Base-by-base conservation (phyloP, 2,329 filamentous ascomycete species). In the Microascus cirrosus region DNA sequence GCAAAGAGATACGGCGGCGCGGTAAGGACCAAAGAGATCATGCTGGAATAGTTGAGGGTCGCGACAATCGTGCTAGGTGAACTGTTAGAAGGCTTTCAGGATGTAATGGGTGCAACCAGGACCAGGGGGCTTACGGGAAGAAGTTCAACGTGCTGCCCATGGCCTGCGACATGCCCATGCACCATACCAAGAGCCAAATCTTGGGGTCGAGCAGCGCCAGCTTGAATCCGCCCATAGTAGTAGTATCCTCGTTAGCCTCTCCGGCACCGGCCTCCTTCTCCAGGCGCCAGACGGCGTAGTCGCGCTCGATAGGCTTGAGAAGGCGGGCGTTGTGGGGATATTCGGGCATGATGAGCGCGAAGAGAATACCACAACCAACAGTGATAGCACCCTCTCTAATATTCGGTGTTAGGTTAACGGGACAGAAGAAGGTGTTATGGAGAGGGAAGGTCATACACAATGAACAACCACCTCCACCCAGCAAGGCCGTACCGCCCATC, bases 201-300 rank as follows among this genome's bases (percentile, higher is more conserved):
- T 85, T 86, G 61, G 74, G 61, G 63, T 86, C 83, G 4, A 70
- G 65, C 59, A 83, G 77, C 1, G 81, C 81, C 25, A 80, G 66
- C 61, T 66, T 71, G 12, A 79, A 74, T 0, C 83, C 83, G 20
- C 77, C 66, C 65, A 72, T 72, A 61, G 82, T 75, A 11, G 74
- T 79, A 65, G 84, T 80, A 22, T 83, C 71, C 57, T 80, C 70
- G 60, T 73, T 76, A 55, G 77, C 77, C 65, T 86, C 83, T 60
- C 83, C 81, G 62, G 83, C 77, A n/a, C 83, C 83, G n/a, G 84
- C 79, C 65, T 86, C 83, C 63, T 82, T 80, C 63, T 83, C 79
- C 1, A 86, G 68, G 13, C 83, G 71, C 81, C 81, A 85, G n/a
- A 77, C 71, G 2, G 82, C 83, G 2, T 85, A 67, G 68, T 58